phyloP scores from a whole-genome alignment of 2,329 filamentous ascomycete species.

The Colletotrichum coccodes region DNA sequence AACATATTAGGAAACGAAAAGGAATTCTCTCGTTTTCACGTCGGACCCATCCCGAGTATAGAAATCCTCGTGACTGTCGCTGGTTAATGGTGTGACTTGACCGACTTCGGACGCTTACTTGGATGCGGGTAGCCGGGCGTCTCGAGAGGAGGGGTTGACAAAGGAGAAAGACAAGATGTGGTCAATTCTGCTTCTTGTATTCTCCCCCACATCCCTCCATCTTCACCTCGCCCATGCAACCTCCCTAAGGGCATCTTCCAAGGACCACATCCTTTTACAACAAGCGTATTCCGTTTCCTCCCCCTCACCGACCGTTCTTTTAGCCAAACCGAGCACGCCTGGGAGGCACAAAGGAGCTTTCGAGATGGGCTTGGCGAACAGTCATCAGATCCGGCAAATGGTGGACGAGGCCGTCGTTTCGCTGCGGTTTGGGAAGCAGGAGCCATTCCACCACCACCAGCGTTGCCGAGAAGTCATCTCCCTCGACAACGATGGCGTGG shows the following conservation, averaged over 20 bases:
- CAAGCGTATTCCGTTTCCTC: no score
- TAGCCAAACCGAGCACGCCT: background rate
- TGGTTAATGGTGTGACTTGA: constrained; percentile 2
- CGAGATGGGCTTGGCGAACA: constrained; percentile 14
- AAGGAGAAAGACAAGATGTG: background rate
- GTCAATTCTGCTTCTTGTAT: no score
- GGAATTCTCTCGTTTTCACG: background rate
- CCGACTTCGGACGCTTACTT: background rate
- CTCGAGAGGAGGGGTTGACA: background rate
- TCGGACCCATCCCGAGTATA: background rate
- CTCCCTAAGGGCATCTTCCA: no score
- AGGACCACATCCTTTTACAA: no score
- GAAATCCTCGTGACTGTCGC: background rate
- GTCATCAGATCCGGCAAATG: constrained; percentile 15
- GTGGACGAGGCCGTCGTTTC: constrained; percentile 10
- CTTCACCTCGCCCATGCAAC: no score
- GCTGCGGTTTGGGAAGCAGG: background rate
- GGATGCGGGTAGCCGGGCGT: constrained; percentile 8
- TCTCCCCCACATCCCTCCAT: background rate
- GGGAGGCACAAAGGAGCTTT: background rate
- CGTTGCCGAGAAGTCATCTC: background rate
- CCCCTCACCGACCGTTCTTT: background rate
- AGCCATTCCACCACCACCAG: background rate
- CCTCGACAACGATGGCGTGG: background rate
- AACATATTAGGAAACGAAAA: background rate